Percentiles rank a stretch among this genome's conserved stretches.
Evolutionary conservation across 2,329 filamentous ascomycete species (phyloP).

Genomic region (Colletotrichum sidae): DNA sequence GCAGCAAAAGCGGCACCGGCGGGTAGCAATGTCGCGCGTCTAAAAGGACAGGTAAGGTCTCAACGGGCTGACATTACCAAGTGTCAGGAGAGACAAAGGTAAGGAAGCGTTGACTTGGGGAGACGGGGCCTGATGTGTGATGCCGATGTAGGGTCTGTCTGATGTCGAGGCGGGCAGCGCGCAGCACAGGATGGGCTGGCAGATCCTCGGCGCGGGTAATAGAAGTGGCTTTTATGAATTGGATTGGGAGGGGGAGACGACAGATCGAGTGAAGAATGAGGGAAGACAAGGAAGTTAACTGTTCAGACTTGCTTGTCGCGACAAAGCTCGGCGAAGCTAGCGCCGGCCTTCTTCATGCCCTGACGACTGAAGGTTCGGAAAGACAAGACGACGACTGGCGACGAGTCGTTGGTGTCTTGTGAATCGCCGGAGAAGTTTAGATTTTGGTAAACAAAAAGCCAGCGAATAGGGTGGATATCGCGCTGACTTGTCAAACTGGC

Average conservation of each 20-base stretch:
- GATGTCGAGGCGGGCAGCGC: constrained; percentile 36
- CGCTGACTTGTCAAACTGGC: constrained; percentile 51
- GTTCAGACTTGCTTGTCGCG: constrained; percentile 37
- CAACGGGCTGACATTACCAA: constrained; percentile 12
- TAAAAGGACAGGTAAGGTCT: constrained; percentile 13
- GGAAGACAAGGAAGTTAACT: constrained; percentile 37
- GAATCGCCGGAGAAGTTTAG: constrained; percentile 38
- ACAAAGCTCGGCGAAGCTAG: constrained; percentile 39
- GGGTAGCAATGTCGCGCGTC: constrained; percentile 26
- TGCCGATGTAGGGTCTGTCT: constrained; percentile 36
- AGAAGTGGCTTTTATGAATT: constrained; percentile 38
- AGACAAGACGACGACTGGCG: constrained; percentile 36
- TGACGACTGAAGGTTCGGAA: constrained; percentile 37
- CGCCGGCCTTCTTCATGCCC: constrained; percentile 37
- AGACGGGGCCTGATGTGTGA: constrained; percentile 35
- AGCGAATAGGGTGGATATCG: constrained; percentile 45
- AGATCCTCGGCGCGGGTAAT: constrained; percentile 34
- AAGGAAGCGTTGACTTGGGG: constrained; percentile 37
- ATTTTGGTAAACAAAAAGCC: constrained; percentile 40
- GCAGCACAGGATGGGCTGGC: constrained; percentile 37
- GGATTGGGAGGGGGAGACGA: constrained; percentile 30
- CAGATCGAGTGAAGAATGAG: constrained; percentile 33
- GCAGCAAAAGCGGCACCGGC: constrained; percentile 9
- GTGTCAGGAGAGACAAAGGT: constrained; percentile 34
- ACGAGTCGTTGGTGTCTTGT: constrained; percentile 39